phyloP scores from a whole-genome alignment of 1,139 yeast genomes.

The Komagataea norvegica region DNA sequence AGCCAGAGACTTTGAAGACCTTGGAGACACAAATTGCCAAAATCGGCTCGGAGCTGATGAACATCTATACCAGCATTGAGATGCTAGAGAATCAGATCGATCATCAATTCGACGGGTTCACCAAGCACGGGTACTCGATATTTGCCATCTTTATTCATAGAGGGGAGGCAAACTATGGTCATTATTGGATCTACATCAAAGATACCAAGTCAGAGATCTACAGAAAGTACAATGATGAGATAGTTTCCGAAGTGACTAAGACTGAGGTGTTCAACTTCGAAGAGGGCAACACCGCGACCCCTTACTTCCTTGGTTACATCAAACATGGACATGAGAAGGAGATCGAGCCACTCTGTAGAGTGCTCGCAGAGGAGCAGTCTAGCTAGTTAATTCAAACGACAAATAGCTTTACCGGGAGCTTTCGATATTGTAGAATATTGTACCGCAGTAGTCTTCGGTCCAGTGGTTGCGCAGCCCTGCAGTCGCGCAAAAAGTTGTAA shows the following conservation, averaged over 20 bases:
- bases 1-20: conserved; percentile 33
- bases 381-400: background rate
- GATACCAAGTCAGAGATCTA: conserved; percentile 65
- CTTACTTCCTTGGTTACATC: conserved; percentile 84
- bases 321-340: conserved; percentile 55
- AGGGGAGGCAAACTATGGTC: conserved; percentile 95
- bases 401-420: background rate
- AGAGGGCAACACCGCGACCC: conserved; percentile 82
- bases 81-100: conserved; percentile 45
- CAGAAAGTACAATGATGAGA: conserved; percentile 91
- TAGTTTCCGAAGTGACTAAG: conserved; percentile 71
- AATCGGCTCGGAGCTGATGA: conserved; percentile 37
- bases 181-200: conserved; percentile 90
- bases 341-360: conserved; percentile 67
- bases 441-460: too few species aligned
- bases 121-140: conserved; percentile 66
- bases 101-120: conserved; percentile 56
- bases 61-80: conserved; percentile 37
- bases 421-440: background rate
- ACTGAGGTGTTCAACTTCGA: conserved; percentile 69
- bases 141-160: conserved; percentile 93
- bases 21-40: conserved; percentile 29
- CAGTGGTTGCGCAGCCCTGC: too few species aligned
- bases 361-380: conserved; percentile 1
- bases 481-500: too few species aligned